Evolutionary conservation across 1,284 basidiomycete genomes (phyloP).

Genomic region (Malassezia caprae): DNA sequence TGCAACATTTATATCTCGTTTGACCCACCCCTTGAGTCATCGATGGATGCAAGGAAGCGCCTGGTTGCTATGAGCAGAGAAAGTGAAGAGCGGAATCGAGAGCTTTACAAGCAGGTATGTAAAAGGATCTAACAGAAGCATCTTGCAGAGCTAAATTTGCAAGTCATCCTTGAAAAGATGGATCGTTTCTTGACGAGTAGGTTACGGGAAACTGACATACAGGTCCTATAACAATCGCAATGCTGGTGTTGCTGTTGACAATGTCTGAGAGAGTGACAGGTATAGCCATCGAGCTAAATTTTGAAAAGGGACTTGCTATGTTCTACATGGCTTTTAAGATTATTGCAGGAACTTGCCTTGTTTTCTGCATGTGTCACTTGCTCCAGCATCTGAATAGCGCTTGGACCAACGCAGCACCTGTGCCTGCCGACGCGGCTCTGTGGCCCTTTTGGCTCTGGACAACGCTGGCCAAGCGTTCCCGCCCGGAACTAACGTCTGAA

Average conservation of each 20-base stretch:
- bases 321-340: neutral
- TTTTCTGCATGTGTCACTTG: neutral
- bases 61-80: conserved; percentile 7
- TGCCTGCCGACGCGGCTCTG: neutral
- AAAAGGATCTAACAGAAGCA: neutral
- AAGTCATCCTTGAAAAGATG: neutral
- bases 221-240: neutral
- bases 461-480: neutral
- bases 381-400: neutral
- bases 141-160: neutral
- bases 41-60: conserved; percentile 7
- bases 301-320: neutral
- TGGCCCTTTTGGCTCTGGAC: neutral
- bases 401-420: conserved; percentile 10
- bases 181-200: neutral
- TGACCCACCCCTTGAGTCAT: conserved; percentile 8
- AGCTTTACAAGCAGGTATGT: neutral
- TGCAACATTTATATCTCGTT: neutral
- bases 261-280: neutral
- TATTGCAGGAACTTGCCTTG: neutral
- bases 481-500: neutral
- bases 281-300: neutral
- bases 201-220: neutral
- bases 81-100: conserved; percentile 3
- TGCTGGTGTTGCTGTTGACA: neutral